Evolutionary conservation across 1,139 yeast species (phyloP), one percentile per base, ranked within the genome.

Genomic region (Arxiozyma heterogenica): DNA sequence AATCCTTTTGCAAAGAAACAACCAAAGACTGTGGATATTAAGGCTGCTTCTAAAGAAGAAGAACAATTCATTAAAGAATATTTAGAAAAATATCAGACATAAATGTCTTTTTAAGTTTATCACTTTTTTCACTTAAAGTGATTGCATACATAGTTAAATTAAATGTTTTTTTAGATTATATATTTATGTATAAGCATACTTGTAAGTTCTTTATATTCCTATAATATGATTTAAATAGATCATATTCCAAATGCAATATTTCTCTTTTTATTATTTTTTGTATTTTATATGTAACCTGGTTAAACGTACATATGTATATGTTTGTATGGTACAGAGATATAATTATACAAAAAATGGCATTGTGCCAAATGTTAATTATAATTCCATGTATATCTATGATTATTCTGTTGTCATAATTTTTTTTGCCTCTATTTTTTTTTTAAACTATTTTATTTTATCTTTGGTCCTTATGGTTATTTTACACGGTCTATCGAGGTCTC

Each of bases 11-110:
- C 79, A 42, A 71, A 81, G 21, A 66, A 80, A 59, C 78, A 81
- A 59, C 80, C 84, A 59, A 73, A 76, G 58, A 76, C 76, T 64
- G 89, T 93, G 58, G 76, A 84, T 55, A 80, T 89, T 71, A 80
- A 81, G 62, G 95, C 96, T 59, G 72, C 82, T 56, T 80, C 90
- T 56, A 82, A 90, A 63, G 97, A 89, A 65, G 98, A 91, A 76
- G 96, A 87, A 72, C 84, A 84, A 73, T 91, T 85, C 75, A 79
- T 84, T 63, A 68, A 70, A 65, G 76, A 73, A 22, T 75, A 70
- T 34, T 41, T 49, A 34, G 41, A 45, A 39, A 49, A 45, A 30
- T 49, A 52, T 34, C 41, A 49, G 11, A 27, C 39, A 47, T 43
- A 18, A 39, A 41, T 12, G 2, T 15, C n/a, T 6, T 34, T 15